Evolutionary conservation across 2,329 filamentous ascomycete species (phyloP).

Genomic region (Diaporthe eres): DNA sequence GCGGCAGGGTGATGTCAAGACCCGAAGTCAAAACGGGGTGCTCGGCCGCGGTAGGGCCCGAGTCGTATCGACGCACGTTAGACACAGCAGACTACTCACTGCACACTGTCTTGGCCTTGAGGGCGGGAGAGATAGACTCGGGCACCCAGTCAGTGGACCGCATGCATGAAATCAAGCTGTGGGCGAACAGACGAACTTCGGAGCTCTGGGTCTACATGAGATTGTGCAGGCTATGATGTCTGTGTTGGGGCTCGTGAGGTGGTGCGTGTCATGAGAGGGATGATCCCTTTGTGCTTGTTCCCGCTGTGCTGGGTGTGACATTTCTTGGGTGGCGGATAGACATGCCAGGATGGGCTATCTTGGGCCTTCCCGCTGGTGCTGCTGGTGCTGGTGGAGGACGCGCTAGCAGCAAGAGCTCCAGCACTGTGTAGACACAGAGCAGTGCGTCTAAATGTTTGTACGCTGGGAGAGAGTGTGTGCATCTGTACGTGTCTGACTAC

Average conservation of each 20-base stretch:
- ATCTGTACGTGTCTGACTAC: not conserved
- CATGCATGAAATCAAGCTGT: not conserved
- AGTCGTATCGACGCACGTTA: not conserved
- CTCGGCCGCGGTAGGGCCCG: constrained; percentile 21
- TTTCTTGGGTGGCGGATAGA: constrained; percentile 25
- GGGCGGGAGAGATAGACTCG: constrained; percentile 10
- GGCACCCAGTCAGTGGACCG: not conserved
- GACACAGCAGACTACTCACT: not conserved
- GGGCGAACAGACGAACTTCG: constrained; percentile 12
- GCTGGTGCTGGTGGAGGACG: not conserved
- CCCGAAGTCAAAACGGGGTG: constrained; percentile 21
- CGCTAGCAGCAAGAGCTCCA: not conserved
- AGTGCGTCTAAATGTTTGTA: not conserved
- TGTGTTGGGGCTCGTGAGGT: not conserved
- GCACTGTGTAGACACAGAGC: constrained; percentile 7
- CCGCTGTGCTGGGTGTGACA: constrained; percentile 18
- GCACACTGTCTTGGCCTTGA: not conserved
- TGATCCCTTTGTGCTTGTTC: constrained; percentile 22
- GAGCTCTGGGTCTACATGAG: not conserved
- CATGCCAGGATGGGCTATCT: constrained; percentile 15
- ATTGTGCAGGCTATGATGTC: not conserved
- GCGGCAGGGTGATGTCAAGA: constrained; percentile 29
- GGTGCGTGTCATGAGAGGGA: constrained; percentile 13
- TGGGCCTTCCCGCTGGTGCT: not conserved
- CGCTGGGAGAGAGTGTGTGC: not conserved